These are phyloP conservation scores for Schizosaccharomyces lindneri DNA, from an alignment of 805 yeast genomes.

Conservation along the genomic window DNA sequence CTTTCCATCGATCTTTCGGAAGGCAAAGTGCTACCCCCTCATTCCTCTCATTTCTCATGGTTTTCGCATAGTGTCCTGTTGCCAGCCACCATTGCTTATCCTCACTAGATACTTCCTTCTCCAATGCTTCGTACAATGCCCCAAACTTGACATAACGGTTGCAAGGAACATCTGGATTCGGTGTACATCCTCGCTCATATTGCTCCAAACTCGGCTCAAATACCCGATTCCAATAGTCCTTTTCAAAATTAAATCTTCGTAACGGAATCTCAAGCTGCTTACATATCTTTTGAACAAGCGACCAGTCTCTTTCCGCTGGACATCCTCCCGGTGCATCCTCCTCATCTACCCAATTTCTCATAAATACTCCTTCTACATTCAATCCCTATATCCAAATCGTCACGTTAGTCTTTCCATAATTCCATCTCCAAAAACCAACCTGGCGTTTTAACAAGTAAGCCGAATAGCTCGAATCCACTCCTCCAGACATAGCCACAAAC, in stretches of 20 bases:
- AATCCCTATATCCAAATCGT: conserved; percentile 7
- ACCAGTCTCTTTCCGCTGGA: conserved; percentile 61
- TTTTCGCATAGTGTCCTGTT: conserved; percentile 30
- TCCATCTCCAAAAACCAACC: background rate
- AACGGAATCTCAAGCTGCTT: conserved; percentile 37
- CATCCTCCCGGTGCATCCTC: conserved; percentile 9
- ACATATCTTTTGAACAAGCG: conserved; percentile 47
- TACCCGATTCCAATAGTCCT: conserved; percentile 79
- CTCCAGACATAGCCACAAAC: conserved; percentile 81
- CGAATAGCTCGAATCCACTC: conserved; percentile 81
- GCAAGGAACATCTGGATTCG: conserved; percentile 85
- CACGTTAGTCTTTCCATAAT: background rate
- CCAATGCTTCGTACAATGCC: conserved; percentile 31
- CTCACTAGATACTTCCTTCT: conserved; percentile 7
- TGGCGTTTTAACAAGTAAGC: conserved; percentile 31
- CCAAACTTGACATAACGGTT: conserved; percentile 78
- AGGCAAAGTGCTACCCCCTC: conserved; percentile 20
- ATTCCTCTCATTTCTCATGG: conserved; percentile 3
- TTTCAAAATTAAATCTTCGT: conserved; percentile 59
- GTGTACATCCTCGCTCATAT: conserved; percentile 55
- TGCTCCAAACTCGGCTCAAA: conserved; percentile 72
- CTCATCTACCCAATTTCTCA: conserved; percentile 57
- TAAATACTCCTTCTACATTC: conserved; percentile 59
- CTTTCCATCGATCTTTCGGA: conserved; percentile 38
- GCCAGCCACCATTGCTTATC: conserved; percentile 52